phyloP scores from a whole-genome alignment of 306 rosid genomes.

The Castanea sativa region DNA sequence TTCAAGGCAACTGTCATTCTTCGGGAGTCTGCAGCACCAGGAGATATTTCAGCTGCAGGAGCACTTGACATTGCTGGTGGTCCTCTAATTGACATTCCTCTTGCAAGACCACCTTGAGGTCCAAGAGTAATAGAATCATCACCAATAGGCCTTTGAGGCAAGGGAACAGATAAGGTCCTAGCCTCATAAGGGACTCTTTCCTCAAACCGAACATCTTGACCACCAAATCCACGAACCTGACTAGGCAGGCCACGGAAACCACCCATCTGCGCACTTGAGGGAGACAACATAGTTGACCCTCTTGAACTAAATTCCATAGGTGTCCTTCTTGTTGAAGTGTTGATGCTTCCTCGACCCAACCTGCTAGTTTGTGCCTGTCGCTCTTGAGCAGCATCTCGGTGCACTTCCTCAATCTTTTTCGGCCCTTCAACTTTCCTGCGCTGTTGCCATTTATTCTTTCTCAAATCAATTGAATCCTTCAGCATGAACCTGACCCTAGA shows the following conservation, averaged over 20 bases:
- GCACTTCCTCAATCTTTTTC: conserved; percentile 95
- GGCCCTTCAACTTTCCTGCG: conserved; percentile 98
- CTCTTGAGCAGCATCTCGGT: conserved; percentile 97
- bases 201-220: conserved; percentile 73
- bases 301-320: conserved; percentile 67
- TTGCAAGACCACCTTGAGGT: conserved; percentile 95
- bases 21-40: conserved; percentile 47
- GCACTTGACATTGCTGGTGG: conserved; percentile 47
- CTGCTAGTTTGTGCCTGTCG: conserved; percentile 83
- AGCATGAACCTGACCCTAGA: conserved; percentile 96
- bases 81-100: conserved; percentile 93
- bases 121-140: conserved; percentile 78
- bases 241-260: conserved; percentile 58
- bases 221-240: conserved; percentile 65
- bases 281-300: conserved; percentile 56
- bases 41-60: conserved; percentile 37
- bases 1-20: conserved; percentile 53
- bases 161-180: conserved; percentile 58
- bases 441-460: conserved; percentile 92
- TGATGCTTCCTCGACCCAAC: conserved; percentile 66
- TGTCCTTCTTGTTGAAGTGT: conserved; percentile 63
- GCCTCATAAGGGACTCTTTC: conserved; percentile 68
- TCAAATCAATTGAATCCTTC: conserved; percentile 80
- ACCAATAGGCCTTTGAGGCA: conserved; percentile 58
- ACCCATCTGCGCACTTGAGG: conserved; percentile 62